phyloP scores from a whole-genome alignment of 257 asterid species.

The Solanum paucissectum region DNA sequence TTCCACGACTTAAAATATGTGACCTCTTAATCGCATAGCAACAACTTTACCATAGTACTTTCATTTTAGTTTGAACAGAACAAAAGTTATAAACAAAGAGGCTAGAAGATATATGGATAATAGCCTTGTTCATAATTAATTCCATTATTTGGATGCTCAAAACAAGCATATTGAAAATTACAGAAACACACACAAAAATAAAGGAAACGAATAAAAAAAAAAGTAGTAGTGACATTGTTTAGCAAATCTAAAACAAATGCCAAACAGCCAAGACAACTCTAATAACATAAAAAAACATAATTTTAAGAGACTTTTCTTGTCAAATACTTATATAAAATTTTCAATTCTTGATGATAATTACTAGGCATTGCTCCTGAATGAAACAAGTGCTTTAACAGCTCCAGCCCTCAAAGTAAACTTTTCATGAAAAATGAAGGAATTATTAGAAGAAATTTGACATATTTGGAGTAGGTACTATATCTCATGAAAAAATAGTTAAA shows the following conservation, averaged over 20 bases:
- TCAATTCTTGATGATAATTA: background rate
- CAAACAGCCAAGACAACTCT: background rate
- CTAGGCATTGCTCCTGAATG: slow-evolving; percentile 51
- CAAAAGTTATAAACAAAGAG: background rate
- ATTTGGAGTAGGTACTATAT: too few species aligned
- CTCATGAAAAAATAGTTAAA: too few species aligned
- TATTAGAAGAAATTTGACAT: too few species aligned
- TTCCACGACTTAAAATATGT: too few species aligned
- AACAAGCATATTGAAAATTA: background rate
- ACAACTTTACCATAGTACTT: too few species aligned
- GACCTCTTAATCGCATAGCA: too few species aligned
- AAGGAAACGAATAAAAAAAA: background rate
- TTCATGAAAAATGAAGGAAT: too few species aligned
- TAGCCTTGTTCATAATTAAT: background rate
- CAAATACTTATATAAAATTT: background rate
- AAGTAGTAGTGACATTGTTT: background rate
- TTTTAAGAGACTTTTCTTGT: background rate
- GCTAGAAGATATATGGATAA: too few species aligned
- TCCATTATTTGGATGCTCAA: background rate
- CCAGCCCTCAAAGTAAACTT: slow-evolving; percentile 51
- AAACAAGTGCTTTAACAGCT: slow-evolving; percentile 64
- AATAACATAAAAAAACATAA: background rate
- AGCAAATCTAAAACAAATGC: background rate
- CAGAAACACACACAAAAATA: background rate
- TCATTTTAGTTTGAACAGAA: background rate